Base-by-base conservation (phyloP, 2,329 filamentous ascomycete genomes). In the Grosmannia huntii region DNA sequence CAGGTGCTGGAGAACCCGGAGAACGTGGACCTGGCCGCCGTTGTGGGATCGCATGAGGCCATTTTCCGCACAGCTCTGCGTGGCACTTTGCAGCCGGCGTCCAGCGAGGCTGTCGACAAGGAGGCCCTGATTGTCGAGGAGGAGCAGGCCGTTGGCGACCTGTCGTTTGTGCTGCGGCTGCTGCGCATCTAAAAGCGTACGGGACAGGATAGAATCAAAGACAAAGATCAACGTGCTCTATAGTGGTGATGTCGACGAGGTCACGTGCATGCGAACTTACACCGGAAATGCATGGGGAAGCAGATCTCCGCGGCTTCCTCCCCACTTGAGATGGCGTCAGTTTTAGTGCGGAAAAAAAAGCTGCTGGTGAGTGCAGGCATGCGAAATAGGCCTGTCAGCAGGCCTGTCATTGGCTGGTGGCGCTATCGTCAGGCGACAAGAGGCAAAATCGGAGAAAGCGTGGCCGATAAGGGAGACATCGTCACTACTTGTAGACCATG, bases 1-100 rank as follows among this genome's bases (percentile, higher is more conserved):
- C 79, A 79, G 59, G 83, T 97, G 5, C 73, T 95, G 54, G 79
- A 82, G 9, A 90, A 96, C 67, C 87, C 89, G 0, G 87, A 94
- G 2, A 79, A 82, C 51, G 79, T 91, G 60, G 89, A 89, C 5
- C 71, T 96, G 27, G 82, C 79, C 59, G 76, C 79, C 57, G 84
- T 85, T 3, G 90, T 95, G 67, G 76, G 81, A 63, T 80, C 80
- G 44, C 88, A 95, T 67, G 73, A 80, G 25, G 71, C 76, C 51
- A 75, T 80, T 38, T 89, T 95, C 67, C 85, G 87, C 70, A 94
- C 90, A 75, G 85, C 84, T 25, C 71, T 95, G 64, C 80, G 90
- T 62, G 80, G 90, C 66, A 87, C 87, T 23, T 74, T 96, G 56
- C 87, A 92, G 74, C 25, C 44, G 54, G 7, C 81, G 44, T 83